Evolutionary conservation across 768 basidiomycete genomes (phyloP), one percentile per base, ranked within the genome.

Genomic region (Termitomyces sp.): DNA sequence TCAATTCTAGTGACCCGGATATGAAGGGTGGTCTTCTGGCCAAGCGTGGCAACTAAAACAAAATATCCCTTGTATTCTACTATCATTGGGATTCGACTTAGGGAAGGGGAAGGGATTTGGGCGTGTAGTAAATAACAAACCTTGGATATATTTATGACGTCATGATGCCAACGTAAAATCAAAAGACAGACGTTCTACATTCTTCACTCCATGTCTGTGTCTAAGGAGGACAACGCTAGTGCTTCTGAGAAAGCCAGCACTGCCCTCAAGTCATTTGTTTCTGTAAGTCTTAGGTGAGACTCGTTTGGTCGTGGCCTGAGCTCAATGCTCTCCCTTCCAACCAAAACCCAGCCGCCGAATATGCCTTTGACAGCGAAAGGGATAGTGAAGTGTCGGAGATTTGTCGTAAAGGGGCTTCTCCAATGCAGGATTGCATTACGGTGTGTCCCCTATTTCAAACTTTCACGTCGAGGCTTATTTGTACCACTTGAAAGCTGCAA

Each of bases 11-110:
- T 62, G 80, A 85, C 59, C 66, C 71, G n/a, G 75, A 85, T 54
- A 66, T 92, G 50, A 81, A 86, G 64, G 91, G 91, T 17, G 91
- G 90, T 9, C 78, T 76, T 26, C 67, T 89, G 50, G 87, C 89
- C 8, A 71, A 73, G 33, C 81, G 91, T 37, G 91, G 91, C 21
- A 80, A 80, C 80, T 89, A 74, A 74, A 71, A 58, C 37, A 40
- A n/a, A 44, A 41, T 30, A 28, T 51, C 12, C n/a, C 26, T 26
- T 51, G 10, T 41, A 51, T 41, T 41, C 43, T 35, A 40, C 21
- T 44, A 38, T n/a, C 35, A 41, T 3, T 10, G 14, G 33, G 10
- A 35, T 15, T 21, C n/a, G 9, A 19, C 19, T 9, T n/a, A 19
- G 12, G 28, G n/a, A 35, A 35, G 12, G 12, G 28, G n/a, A 35